Conservation (phyloP, 345 rosid species). For the Hypericum perforatum region DNA sequence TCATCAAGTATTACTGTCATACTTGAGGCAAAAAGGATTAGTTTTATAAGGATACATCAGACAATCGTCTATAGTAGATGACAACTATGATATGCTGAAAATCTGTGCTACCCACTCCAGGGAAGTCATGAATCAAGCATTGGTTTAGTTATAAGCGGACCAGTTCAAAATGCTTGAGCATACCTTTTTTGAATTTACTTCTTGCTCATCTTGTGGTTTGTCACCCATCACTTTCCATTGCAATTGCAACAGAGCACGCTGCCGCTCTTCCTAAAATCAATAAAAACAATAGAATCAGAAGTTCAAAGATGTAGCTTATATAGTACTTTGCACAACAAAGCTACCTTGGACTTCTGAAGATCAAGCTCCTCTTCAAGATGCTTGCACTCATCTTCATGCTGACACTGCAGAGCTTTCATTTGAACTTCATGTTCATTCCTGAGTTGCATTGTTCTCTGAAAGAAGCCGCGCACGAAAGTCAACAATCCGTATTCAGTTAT, state of each 20-base stretch:
- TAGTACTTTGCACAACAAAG: slow-evolving; percentile 12
- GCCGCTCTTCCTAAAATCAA: slow-evolving; percentile 63
- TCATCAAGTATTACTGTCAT: too few relatives aligned
- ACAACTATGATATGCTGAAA: too few relatives aligned
- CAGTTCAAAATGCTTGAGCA: slow-evolving; percentile 8
- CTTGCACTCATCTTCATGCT: slow-evolving; percentile 65
- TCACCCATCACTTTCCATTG: slow-evolving; percentile 92
- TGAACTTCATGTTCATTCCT: slow-evolving; percentile 70
- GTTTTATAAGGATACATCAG: too few relatives aligned
- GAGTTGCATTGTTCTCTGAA: slow-evolving; percentile 44
- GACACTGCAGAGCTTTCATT: slow-evolving; percentile 51
- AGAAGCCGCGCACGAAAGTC: slow-evolving; percentile 2
- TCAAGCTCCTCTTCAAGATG: slow-evolving; percentile 60
- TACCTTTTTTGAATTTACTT: slow-evolving; percentile 65
- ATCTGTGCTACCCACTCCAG: not conserved
- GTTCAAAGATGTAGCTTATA: slow-evolving; percentile 5
- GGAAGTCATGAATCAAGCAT: not conserved
- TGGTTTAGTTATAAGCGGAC: not conserved
- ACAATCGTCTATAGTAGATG: too few relatives aligned
- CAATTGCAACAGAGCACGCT: slow-evolving; percentile 72
- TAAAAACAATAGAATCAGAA: slow-evolving; percentile 2
- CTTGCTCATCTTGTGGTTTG: slow-evolving; percentile 68
- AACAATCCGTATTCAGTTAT: not conserved
- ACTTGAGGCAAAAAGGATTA: too few relatives aligned
- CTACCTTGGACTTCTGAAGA: slow-evolving; percentile 65